A percentile compares a stretch with the other conserved stretches of the same genome.
Conservation (phyloP, 768 basidiomycete genomes). For the Postia placenta region DNA sequence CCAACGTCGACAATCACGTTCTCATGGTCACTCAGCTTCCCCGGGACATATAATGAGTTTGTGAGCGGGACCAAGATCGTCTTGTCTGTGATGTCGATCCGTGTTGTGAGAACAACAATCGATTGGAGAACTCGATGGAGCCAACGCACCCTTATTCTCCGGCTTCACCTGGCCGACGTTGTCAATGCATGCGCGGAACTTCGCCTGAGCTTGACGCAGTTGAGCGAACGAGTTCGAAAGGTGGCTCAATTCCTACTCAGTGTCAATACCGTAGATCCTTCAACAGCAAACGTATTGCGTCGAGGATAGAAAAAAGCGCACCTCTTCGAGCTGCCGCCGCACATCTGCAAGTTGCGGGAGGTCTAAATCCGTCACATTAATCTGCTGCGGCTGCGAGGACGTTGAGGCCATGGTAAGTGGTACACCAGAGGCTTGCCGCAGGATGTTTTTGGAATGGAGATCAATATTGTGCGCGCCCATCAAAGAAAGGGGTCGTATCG, state of each 20-base stretch:
- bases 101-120: neutral
- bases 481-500: too few species aligned
- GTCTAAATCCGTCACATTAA: conserved; percentile 80
- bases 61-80: conserved; percentile 89
- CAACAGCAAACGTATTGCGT: neutral
- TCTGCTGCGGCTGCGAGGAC: conserved; percentile 51
- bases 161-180: conserved; percentile 72
- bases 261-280: conserved; percentile 1
- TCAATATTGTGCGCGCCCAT: too few species aligned
- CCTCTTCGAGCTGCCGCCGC: conserved; percentile 89
- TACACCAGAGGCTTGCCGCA: too few species aligned
- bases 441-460: too few species aligned
- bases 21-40: conserved; percentile 75
- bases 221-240: conserved; percentile 89
- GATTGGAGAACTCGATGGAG: neutral
- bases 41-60: conserved; percentile 93
- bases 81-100: conserved; percentile 50
- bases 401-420: conserved; percentile 34
- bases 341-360: conserved; percentile 85
- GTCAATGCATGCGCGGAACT: conserved; percentile 84
- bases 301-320: conserved; percentile 32
- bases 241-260: conserved; percentile 79
- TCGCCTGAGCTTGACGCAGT: conserved; percentile 87
- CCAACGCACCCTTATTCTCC: conserved; percentile 49
- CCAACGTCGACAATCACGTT: conserved; percentile 94